Evolutionary conservation across 306 rosid genomes (phyloP).

Genomic region (Vicia faba): DNA sequence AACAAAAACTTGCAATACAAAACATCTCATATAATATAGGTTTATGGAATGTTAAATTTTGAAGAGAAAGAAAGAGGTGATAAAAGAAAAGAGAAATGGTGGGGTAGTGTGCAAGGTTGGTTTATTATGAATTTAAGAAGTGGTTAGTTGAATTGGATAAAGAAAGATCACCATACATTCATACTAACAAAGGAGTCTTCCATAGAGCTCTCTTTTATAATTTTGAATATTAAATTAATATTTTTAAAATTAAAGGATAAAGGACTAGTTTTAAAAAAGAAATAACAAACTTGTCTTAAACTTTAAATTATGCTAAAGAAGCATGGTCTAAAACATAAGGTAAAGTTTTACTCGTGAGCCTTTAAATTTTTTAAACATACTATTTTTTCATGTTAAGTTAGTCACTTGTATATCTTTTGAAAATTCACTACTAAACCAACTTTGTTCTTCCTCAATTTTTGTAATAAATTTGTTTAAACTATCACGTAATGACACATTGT

Average conservation of each 20-base stretch:
- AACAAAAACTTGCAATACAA: background rate
- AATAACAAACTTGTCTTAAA: too few relatives aligned
- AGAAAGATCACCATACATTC: slow-evolving; percentile 57
- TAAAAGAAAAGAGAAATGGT: slow-evolving; percentile 27
- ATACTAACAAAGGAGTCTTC: background rate
- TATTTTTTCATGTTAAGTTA: too few relatives aligned
- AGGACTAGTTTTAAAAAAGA: background rate
- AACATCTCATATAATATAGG: background rate
- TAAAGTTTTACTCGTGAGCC: too few relatives aligned
- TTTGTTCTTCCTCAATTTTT: too few relatives aligned
- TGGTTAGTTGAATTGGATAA: slow-evolving; percentile 53
- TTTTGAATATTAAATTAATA: too few relatives aligned
- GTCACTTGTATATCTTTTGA: too few relatives aligned
- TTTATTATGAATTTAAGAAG: slow-evolving; percentile 39
- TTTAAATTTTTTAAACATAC: too few relatives aligned
- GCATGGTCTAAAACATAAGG: too few relatives aligned
- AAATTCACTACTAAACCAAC: too few relatives aligned
- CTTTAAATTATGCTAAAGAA: too few relatives aligned
- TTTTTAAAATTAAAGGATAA: background rate
- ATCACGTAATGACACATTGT: too few relatives aligned
- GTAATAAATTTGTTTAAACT: too few relatives aligned
- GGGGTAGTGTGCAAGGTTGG: slow-evolving; percentile 66
- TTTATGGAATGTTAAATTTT: slow-evolving; percentile 35
- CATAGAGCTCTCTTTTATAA: background rate
- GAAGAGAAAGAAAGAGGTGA: slow-evolving; percentile 21